A percentile compares a stretch with the other conserved stretches of the same genome.
These are phyloP conservation scores for Hydrangea macrophylla DNA, from an alignment of 148 eudicot species.

Conservation along the genomic window DNA sequence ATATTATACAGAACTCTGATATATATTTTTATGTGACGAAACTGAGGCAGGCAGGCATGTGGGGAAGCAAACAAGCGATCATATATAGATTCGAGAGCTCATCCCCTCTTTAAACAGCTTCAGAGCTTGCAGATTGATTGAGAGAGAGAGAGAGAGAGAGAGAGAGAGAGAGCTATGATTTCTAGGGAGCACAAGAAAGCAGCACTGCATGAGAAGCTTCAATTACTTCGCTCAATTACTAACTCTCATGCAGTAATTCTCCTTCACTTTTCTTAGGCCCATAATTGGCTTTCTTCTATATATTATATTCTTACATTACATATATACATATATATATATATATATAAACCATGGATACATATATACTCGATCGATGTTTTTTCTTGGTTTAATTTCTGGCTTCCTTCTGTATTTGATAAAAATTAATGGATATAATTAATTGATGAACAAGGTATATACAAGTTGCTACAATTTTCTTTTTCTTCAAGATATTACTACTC, in stretches of 20 bases:
- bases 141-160: slow-evolving; percentile 16
- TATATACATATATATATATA: background rate
- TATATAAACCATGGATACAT: background rate
- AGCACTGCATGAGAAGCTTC: slow-evolving; percentile 83
- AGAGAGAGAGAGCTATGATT: slow-evolving; percentile 38
- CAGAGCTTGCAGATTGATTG: slow-evolving; percentile 19
- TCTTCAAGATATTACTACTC: no score
- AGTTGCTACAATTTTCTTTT: no score
- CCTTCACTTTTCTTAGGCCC: background rate
- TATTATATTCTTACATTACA: background rate
- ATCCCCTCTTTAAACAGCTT: slow-evolving; percentile 30
- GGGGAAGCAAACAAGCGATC: slow-evolving; percentile 59
- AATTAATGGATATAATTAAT: background rate
- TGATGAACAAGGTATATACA: no score
- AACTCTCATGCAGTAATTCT: slow-evolving; percentile 87
- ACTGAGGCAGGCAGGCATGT: slow-evolving; percentile 24
- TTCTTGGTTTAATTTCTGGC: background rate
- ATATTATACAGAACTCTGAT: slow-evolving; percentile 8
- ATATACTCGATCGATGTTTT: background rate
- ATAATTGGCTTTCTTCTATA: slow-evolving; percentile 2
- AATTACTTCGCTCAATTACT: slow-evolving; percentile 88
- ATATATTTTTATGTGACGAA: slow-evolving; percentile 11
- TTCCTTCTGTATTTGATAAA: background rate
- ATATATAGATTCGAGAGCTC: slow-evolving; percentile 56
- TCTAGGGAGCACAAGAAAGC: slow-evolving; percentile 74